phyloP scores from a whole-genome alignment of 2,329 filamentous ascomycete species.

The Gyromitra esculenta region DNA sequence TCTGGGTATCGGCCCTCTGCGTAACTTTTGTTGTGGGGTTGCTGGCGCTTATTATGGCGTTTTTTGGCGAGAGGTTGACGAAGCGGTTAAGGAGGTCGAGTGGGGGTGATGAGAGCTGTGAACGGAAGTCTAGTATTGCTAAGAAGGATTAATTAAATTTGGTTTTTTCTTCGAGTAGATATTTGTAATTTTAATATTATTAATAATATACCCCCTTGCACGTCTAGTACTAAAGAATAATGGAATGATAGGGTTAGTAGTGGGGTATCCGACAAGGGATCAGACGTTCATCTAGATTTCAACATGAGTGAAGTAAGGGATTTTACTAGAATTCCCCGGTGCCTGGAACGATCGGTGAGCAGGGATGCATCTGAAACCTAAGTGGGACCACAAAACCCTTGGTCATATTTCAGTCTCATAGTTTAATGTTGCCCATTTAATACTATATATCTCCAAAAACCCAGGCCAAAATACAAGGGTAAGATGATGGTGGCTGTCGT shows the following conservation, averaged over 20 bases:
- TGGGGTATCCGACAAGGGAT: too few relatives aligned
- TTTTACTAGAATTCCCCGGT: not conserved
- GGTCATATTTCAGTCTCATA: not conserved
- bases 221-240: too few relatives aligned
- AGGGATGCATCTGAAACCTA: not conserved
- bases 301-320: not conserved
- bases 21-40: slow-evolving; percentile 63
- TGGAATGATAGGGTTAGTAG: not conserved
- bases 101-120: not conserved
- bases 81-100: slow-evolving; percentile 1
- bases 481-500: too few relatives aligned
- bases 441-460: too few relatives aligned
- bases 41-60: slow-evolving; percentile 53
- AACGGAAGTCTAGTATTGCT: not conserved
- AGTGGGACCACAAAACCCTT: not conserved
- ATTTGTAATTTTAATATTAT: not conserved
- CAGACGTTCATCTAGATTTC: not conserved
- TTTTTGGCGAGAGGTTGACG: slow-evolving; percentile 44
- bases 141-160: slow-evolving; percentile 9
- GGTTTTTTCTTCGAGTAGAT: not conserved
- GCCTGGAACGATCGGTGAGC: not conserved
- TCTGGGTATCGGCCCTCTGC: slow-evolving; percentile 65
- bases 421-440: too few relatives aligned
- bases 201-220: not conserved
- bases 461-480: too few relatives aligned